These are phyloP conservation scores for Gonium pectorale DNA, from an alignment of 139 green algal genomes.

Conservation along the genomic window DNA sequence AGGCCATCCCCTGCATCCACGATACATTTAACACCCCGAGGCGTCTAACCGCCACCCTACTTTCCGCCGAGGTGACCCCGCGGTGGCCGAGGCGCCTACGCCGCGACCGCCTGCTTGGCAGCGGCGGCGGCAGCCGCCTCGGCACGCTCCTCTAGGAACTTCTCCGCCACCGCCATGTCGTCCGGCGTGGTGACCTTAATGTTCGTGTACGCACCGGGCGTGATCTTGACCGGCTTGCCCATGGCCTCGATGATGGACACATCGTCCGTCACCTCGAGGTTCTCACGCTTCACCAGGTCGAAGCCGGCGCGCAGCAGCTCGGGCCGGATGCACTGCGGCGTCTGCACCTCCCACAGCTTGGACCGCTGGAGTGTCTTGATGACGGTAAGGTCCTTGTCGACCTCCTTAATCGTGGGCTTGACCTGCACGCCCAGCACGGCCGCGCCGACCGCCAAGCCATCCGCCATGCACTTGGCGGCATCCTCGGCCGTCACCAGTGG, in stretches of 20 bases:
- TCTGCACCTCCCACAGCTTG: constrained; percentile 98
- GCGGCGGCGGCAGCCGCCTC: background rate
- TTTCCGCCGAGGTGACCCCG: no score
- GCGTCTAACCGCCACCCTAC: no score
- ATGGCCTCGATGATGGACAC: constrained; percentile 98
- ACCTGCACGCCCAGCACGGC: constrained; percentile 95
- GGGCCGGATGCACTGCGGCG: constrained; percentile 92
- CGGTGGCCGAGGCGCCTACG: no score
- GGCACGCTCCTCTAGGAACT: constrained; percentile 76
- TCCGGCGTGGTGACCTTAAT: constrained; percentile 96
- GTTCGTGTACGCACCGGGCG: constrained; percentile 94
- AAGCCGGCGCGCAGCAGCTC: constrained; percentile 88
- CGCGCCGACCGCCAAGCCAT: constrained; percentile 73
- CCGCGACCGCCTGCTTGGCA: constrained; percentile 15
- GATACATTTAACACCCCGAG: no score
- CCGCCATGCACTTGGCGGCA: constrained; percentile 50
- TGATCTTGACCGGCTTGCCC: constrained; percentile 93
- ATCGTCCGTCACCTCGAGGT: constrained; percentile 97
- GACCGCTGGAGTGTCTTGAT: constrained; percentile 89
- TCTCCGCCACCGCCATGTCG: constrained; percentile 88
- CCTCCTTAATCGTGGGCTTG: constrained; percentile 98
- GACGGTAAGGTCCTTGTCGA: constrained; percentile 78
- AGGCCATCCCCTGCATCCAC: no score
- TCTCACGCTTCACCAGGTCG: constrained; percentile 79
- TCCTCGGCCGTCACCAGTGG: constrained; percentile 86